Evolutionary conservation across 257 asterid species (phyloP), one percentile per base, ranked within the genome.

Genomic region (Solanum piurae): DNA sequence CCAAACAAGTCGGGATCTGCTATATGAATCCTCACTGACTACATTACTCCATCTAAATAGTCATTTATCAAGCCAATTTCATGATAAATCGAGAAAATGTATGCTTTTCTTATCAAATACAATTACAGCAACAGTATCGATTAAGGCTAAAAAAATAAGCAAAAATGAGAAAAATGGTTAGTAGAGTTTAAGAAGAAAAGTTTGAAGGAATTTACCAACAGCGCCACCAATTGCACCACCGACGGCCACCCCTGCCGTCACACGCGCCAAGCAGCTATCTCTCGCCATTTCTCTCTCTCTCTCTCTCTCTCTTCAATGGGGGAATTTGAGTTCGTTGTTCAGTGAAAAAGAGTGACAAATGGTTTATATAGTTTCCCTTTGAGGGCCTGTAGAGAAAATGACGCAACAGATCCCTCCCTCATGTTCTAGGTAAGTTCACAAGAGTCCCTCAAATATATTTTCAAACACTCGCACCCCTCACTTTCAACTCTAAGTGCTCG

Each of bases 161-260:
- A 69, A 29, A 69, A 12, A 29, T 6, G 7, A 29, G 1, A 7
- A 29, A 27, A 68, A 29, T 12, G 20, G 33, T 3, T 11, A 36
- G 6, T 44, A 79, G 84, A 23, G 64, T 77, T 73, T 86, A 42
- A 71, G 14, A 16, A 71, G 13, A 71, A 71, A 71, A 36, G 27
- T 34, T 34, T 2, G 40, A 31, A 18, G 46, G 8, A 36, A 73
- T 1, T 37, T 91, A 95, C 98, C 98, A 6, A 95, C 96, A 46
- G 98, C 98, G 71, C 98, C 96, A 42, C 98, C 98, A 37, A 95
- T 92, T 36, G 96, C 98, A 33, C 97, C 98, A 76, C 98, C 98
- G 60, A 94, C 91, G 29, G 97, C 98, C 72, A 90, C 71, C 6
- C 98, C 98, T 2, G 96, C 95, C 75, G 95, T 89, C 25, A 95